Conservation (phyloP, 345 rosid genomes). For the Jatropha curcas region DNA sequence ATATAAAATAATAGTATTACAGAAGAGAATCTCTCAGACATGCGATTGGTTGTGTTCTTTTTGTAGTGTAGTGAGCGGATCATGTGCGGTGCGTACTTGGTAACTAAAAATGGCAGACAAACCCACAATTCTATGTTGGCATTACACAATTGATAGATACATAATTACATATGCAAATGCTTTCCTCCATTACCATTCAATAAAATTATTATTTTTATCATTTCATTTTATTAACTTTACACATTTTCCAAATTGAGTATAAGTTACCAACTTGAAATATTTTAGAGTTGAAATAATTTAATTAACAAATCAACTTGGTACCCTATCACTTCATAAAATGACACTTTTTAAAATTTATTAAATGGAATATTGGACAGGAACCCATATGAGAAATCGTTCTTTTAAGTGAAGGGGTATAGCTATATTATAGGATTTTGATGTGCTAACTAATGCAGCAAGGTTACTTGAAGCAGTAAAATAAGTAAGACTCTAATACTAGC, state of each 20-base stretch:
- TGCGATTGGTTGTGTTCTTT: background rate
- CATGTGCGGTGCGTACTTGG: background rate
- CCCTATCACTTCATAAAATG: background rate
- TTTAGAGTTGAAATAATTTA: too few relatives aligned
- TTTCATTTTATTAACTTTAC: too few relatives aligned
- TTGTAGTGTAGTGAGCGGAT: background rate
- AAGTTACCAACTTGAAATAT: too few relatives aligned
- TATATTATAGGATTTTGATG: background rate
- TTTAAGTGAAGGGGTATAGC: background rate
- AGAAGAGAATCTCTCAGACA: background rate
- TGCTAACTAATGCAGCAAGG: background rate
- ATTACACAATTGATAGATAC: too few relatives aligned
- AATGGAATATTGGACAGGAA: background rate
- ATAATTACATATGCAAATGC: too few relatives aligned
- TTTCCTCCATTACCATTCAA: too few relatives aligned
- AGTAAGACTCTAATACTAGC: background rate
- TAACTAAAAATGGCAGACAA: background rate
- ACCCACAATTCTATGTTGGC: background rate
- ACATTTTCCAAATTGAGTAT: too few relatives aligned
- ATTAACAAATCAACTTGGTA: background rate
- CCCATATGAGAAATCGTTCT: background rate
- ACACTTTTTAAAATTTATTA: background rate
- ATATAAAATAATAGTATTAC: background rate
- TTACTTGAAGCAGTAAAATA: background rate
- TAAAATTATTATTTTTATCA: too few relatives aligned